Base-by-base conservation (phyloP, 441 rosid species). In the Croton setiger region DNA sequence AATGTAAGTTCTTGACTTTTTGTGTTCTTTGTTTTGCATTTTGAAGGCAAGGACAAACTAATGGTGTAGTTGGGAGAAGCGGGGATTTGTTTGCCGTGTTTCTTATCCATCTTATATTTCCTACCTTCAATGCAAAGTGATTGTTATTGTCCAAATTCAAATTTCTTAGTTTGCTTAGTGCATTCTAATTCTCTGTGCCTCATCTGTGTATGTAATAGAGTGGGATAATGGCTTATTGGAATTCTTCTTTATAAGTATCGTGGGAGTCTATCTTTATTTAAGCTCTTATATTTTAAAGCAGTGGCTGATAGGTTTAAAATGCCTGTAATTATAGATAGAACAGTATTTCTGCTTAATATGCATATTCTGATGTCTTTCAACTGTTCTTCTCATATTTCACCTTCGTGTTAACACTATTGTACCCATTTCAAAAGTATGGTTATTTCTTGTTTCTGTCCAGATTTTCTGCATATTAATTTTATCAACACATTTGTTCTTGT, bases 1-100 rank as follows among this genome's bases (percentile, higher is more conserved):
- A 87, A 85, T 61, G 97, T 85, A 84, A 20, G 81, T 63, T 71
- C 75, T 18, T 61, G 35, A 36, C 15, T 35, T 11, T 37, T 68
- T 57, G 44, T 55, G 2, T 21, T 4, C 27, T 45, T 14, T 61
- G n/a, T 4, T 75, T 17, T 68, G 27, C 54, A 51, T 62, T 7
- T 18, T 45, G 31, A 48, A 48, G 57, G 37, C 58, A 54, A 6
- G 31, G 47, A 18, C 21, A 51, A 54, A 8, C 41, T 18, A 57
- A 39, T 69, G 58, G 31, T 35, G 18, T 20, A 49, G 54, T 3
- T 49, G 8, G 33, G 20, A n/a, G 39, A 41, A 23, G 10, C 8
- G 31, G 57, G 54, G 21, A 23, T 10, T 17, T 58, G 15, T 48
- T 5, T 36, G 15, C 15, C 31, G 41, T n/a, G 4, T 55, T 23